A percentile compares a stretch with the other conserved stretches of the same genome.
These are phyloP conservation scores for Mycena capillaripes DNA, from an alignment of 768 basidiomycete species.

Conservation along the genomic window DNA sequence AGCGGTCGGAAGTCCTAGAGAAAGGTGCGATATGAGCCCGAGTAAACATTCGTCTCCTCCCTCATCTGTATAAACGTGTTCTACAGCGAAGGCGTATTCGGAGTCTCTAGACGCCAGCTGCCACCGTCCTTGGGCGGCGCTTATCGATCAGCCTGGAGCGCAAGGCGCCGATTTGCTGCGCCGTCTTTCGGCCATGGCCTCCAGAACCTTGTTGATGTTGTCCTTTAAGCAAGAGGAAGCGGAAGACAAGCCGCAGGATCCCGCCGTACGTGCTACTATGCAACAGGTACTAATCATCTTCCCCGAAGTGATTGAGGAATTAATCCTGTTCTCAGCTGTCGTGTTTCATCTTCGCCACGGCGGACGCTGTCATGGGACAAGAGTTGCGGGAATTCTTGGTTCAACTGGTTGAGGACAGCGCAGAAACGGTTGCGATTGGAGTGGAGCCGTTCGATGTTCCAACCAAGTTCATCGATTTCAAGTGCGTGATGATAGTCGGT, in stretches of 20 bases:
- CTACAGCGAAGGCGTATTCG: constrained; percentile 33
- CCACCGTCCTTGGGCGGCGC: constrained; percentile 31
- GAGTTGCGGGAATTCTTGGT: background rate
- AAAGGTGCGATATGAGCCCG: constrained; percentile 13
- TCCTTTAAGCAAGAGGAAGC: background rate
- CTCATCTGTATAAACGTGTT: background rate
- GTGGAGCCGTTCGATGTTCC: constrained; percentile 41
- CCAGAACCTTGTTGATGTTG: background rate
- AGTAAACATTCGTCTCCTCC: background rate
- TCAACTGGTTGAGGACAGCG: background rate
- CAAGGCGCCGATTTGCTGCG: constrained; percentile 1
- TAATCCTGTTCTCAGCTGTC: background rate
- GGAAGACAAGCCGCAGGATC: background rate
- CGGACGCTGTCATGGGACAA: background rate
- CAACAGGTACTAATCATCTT: background rate
- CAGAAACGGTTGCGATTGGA: constrained; percentile 24
- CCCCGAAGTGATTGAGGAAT: too few relatives aligned
- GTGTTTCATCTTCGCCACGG: constrained; percentile 8
- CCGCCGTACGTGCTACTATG: background rate
- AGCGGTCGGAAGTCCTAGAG: constrained; percentile 7
- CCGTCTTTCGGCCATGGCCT: constrained; percentile 1
- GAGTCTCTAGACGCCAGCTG: constrained; percentile 9
- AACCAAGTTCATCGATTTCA: constrained; percentile 38
- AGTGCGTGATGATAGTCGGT: constrained; percentile 23
- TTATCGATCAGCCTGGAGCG: background rate